Evolutionary conservation across 768 basidiomycete species (phyloP), one percentile per base, ranked within the genome.

Genomic region (Calocybe cyanea): DNA sequence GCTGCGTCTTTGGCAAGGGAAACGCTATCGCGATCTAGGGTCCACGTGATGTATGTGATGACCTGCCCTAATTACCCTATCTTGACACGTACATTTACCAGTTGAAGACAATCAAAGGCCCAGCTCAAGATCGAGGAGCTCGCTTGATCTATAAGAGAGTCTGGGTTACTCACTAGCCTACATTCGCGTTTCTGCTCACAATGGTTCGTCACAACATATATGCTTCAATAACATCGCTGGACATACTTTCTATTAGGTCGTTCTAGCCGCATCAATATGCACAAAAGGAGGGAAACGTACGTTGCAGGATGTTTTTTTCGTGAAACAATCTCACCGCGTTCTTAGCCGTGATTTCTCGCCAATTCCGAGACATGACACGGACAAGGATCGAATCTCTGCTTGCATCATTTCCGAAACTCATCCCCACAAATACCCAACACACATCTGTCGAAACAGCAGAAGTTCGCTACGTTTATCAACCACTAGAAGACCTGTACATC

Each of bases 401-500:
- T 34, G 86, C 95, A 7, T 94, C 93, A 2, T 99, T 98, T 75
- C 92, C 94, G 2, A 97, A 96, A 65, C 82, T 98, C 56, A 96
- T 99, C 54, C 93, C 94, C 2, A 80, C 88, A 43, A 91, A 90
- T 59, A 91, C 85, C 19, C 93, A 96, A 65, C 93, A 97, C 63
- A 96, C 94, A 3, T 90, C 92, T n/a, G 87, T 95, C 57, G 94
- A 91, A 73, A 96, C 92, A 0, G 67, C 87, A 31, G 92, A 99
- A 65, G 93, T 95, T 41, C 87, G 93, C 56, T 97, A 92, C 62
- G 93, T 97, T 51, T 97, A 95, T 65, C 93, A 96, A 59, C 92
- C 93, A 0, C 78, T 97, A 37, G 93, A 96, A 65, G 92, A 97
- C 63, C 81, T 98, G 19, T 98, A 97, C 68, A 95, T 98, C 49